Base-by-base conservation (phyloP, 768 basidiomycete genomes). In the Asterophora parasitica region DNA sequence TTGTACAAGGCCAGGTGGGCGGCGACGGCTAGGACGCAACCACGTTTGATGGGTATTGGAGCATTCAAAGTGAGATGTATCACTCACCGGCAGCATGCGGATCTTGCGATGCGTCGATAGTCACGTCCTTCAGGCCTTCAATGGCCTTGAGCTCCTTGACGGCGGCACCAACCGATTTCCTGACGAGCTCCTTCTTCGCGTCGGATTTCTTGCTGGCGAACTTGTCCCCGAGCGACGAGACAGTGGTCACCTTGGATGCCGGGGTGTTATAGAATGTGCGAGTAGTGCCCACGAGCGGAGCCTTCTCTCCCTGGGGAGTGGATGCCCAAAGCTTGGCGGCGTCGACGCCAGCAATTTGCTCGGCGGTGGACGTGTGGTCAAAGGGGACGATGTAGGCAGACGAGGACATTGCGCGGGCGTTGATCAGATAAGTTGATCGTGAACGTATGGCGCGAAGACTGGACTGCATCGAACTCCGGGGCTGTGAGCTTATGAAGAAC, bases 41-140 rank as follows among this genome's bases (percentile, higher is more conserved):
- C 26, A 53, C 28, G 10, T 49, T 38, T 30, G 27, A 4, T 20
- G 31, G 13, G 28, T 43, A 27, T 5, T 17, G 13, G 12, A 44
- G 3, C 16, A 7, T 26, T 39, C 11, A 11, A 15, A n/a, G 23
- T 27, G 9, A 11, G 44, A 38, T 42, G 5, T 46, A 36, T 42
- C 34, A 42, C 76, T 17, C 53, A 87, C 88, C 86, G 51, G 88
- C 81, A 50, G 88, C 89, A 52, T 92, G 88, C 16, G 87, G 76
- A 63, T 91, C 86, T 1, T 61, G 51, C 6, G 78, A 76, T 19
- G 76, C 79, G 61, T 91, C 88, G 43, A 92, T 66, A 17, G 69
- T 49, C 34, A 86, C 78, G 42, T 79, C 77, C 19, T 78, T 79
- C 46, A 86, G 65, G 40, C 81, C 81, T 13, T 88, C 80, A 6